phyloP scores from a whole-genome alignment of 495 filamentous ascomycete genomes.

The Neurospora africana region DNA sequence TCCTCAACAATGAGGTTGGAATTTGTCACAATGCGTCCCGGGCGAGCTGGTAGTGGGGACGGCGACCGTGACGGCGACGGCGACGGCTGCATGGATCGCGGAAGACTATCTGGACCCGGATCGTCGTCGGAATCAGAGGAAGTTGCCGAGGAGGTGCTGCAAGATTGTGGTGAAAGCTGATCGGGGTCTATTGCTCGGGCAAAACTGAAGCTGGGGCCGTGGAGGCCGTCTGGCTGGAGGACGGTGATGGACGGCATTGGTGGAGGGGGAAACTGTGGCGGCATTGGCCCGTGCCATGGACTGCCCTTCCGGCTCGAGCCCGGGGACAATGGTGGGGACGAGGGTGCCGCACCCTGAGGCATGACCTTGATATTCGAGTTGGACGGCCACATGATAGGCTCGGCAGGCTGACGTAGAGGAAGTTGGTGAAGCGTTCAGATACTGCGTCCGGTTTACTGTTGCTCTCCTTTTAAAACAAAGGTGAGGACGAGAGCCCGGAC shows the following conservation, averaged over 20 bases:
- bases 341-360: slow-evolving; percentile 36
- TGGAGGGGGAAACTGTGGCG: slow-evolving; percentile 11
- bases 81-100: slow-evolving; percentile 15
- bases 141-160: slow-evolving; percentile 25
- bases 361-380: slow-evolving; percentile 34
- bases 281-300: slow-evolving; percentile 17
- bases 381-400: slow-evolving; percentile 34
- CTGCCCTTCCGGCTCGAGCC: slow-evolving; percentile 26
- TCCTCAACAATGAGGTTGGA: slow-evolving; percentile 34
- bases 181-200: slow-evolving; percentile 28
- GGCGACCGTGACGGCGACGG: slow-evolving; percentile 17
- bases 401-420: slow-evolving; percentile 5
- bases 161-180: slow-evolving; percentile 42
- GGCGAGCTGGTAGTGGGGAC: slow-evolving; percentile 14
- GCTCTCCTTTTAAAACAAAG: not conserved
- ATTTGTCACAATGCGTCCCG: slow-evolving; percentile 23
- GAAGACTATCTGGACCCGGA: slow-evolving; percentile 18
- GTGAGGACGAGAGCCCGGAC: not conserved
- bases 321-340: slow-evolving; percentile 43
- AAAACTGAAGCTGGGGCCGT: slow-evolving; percentile 33
- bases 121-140: slow-evolving; percentile 21
- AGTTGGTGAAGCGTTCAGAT: not conserved
- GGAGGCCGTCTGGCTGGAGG: slow-evolving; percentile 27
- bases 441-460: not conserved
- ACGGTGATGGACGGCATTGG: slow-evolving; percentile 26